Evolutionary conservation across 192 early-diverging fungal genomes (phyloP), one percentile per base, ranked within the genome.

Genomic region (Dissophora ornata): DNA sequence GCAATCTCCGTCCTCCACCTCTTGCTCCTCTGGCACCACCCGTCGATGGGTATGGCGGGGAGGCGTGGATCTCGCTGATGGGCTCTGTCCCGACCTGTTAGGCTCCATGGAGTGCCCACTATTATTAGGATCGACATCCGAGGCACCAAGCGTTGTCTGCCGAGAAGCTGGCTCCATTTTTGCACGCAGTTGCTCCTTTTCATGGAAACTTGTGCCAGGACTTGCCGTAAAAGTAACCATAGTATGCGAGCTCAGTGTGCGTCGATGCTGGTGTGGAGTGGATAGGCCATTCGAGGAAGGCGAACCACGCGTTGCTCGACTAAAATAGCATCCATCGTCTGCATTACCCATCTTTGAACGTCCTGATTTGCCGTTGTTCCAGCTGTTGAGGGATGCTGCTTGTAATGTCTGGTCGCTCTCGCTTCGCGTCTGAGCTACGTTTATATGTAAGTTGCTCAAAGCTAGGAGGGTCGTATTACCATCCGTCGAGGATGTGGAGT

Each of bases 351-450:
- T 18, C 26, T 57, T 57, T 45, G 40, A 7, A 1, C 41, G 8
- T 5, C 41, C 7, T 1, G 24, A 16, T 29, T n/a, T 26, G 3
- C 19, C 22, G 28, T n/a, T 12, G 33, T 19, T 19, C 16, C 19
- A 4, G 28, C 32, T 12, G 33, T 19, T 19, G 4, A 34, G 32
- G 7, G 15, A 18, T 45, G 3, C 9, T 24, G 26, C 11, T 15
- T 18, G 26, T 2, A 64, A 40, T 33, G 62, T 64, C 21, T 64
- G 62, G 9, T 64, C 62, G 22, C 51, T 53, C 51, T 64, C 62
- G 21, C 46, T 54, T 2, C 66, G 34, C 50, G 29, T 24, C 30
- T 67, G 32, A n/a, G 24, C 8, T 13, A 42, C 1, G 10, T 25
- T 24, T 28, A 53, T 44, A 3, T 56, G 50, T 1, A 60, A 11